Percentiles rank a stretch among this genome's conserved stretches.
Conservation (phyloP, 768 basidiomycete species). For the Boletus rubropictus region DNA sequence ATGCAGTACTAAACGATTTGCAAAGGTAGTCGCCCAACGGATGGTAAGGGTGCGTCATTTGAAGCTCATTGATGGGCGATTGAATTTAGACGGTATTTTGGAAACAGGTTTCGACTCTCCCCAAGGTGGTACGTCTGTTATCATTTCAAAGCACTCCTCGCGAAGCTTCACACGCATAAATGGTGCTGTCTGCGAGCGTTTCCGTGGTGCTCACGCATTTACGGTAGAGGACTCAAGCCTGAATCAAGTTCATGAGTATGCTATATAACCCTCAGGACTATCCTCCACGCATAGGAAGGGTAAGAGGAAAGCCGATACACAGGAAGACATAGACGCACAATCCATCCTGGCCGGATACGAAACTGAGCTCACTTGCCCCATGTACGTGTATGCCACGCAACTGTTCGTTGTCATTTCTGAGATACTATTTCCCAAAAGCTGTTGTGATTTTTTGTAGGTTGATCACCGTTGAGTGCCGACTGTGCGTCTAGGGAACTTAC, state of each 20-base stretch:
- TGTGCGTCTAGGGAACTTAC: slow-evolving; percentile 1
- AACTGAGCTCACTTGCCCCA: slow-evolving; percentile 63
- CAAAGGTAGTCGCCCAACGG: slow-evolving; percentile 7
- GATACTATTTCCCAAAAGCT: slow-evolving; percentile 40
- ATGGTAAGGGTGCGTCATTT: slow-evolving; percentile 8
- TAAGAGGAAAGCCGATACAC: slow-evolving; percentile 36
- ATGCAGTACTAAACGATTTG: background rate
- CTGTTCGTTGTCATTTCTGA: background rate
- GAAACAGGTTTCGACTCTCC: background rate
- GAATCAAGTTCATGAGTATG: slow-evolving; percentile 1
- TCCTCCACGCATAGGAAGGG: slow-evolving; percentile 35
- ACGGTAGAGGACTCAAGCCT: slow-evolving; percentile 1
- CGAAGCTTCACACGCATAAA: background rate
- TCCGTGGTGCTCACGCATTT: slow-evolving; percentile 6
- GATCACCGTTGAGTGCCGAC: background rate
- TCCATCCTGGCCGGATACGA: slow-evolving; percentile 46
- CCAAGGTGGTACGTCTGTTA: slow-evolving; percentile 17
- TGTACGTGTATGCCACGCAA: slow-evolving; percentile 42
- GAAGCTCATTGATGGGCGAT: background rate
- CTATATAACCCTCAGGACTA: slow-evolving; percentile 1
- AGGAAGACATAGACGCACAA: slow-evolving; percentile 21
- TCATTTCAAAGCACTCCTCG: background rate
- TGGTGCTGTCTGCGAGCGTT: background rate
- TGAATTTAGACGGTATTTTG: background rate
- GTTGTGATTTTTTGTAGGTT: slow-evolving; percentile 64